phyloP scores from a whole-genome alignment of 257 asterid species.

The Prunella vulgaris region DNA sequence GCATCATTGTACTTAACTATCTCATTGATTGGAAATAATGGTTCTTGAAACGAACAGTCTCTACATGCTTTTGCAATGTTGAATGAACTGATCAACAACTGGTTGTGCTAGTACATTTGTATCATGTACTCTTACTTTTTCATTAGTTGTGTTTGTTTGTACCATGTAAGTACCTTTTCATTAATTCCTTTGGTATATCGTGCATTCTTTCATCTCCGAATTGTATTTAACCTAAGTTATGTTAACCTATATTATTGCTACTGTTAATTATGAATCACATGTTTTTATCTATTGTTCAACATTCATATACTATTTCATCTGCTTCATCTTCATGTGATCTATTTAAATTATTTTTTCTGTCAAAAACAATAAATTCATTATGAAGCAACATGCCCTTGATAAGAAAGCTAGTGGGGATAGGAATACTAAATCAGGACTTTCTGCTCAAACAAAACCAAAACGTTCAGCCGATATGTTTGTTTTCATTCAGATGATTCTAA shows the following conservation, averaged over 20 bases:
- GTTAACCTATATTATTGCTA: background rate
- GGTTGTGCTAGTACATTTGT: background rate
- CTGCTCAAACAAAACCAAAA: slow-evolving; percentile 59
- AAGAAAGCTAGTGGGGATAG: slow-evolving; percentile 72
- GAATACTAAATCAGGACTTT: slow-evolving; percentile 68
- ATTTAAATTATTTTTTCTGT: background rate
- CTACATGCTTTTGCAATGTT: background rate
- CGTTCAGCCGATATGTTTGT: slow-evolving; percentile 59
- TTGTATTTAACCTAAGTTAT: background rate
- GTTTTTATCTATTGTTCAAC: background rate
- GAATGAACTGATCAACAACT: background rate
- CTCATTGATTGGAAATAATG: background rate
- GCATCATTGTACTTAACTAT: background rate
- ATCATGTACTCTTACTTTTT: background rate
- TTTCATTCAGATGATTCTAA: background rate
- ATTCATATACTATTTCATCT: background rate
- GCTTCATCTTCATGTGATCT: background rate
- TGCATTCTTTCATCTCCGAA: background rate
- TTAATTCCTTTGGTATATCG: too few relatives aligned
- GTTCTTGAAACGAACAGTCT: background rate
- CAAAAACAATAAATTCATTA: slow-evolving; percentile 17
- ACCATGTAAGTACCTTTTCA: too few relatives aligned
- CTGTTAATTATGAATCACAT: background rate
- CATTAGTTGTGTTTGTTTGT: too few relatives aligned
- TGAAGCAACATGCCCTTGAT: slow-evolving; percentile 76